Evolutionary conservation across 2,329 filamentous ascomycete species (phyloP), one percentile per base, ranked within the genome.

Genomic region (Pleochaeta shiraiana): DNA sequence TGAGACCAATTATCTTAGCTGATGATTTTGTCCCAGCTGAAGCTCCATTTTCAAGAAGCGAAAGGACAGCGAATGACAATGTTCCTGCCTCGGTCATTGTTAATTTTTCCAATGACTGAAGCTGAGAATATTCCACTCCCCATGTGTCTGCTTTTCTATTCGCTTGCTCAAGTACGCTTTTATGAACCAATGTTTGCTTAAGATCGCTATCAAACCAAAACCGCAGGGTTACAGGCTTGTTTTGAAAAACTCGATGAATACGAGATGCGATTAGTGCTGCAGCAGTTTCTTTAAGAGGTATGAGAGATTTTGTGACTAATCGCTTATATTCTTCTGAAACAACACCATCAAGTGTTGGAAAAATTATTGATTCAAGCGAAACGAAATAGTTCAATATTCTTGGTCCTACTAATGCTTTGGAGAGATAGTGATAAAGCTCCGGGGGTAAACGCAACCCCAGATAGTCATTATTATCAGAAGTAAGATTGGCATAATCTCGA

Each of bases 351-450:
- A 95, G 78, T 4, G 92, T 93, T n/a, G 92, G 86, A 63, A 84
- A 80, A 63, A 96, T 81, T 33, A 87, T 76, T 65, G 95, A 82
- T 72, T 92, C 85, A 68, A 86, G 84, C 64, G 89, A 86, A 4
- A 88, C 87, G 69, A 95, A 83, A 81, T 85, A 92, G 73, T 87
- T 88, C 14, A 95, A 80, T 43, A 95, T 79, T 60, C 88, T 83
- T 28, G 90, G 80, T 31, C 88, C 84, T 68, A 97, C 83, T 53
- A 96, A 77, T 37, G 90, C 93, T 63, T 82, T 85, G 65, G 90
- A 90, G 62, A 96, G 79, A 73, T 97, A 97, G 74, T 90, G 87
- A 73, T 92, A 91, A 21, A 97, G 79, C 74, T 98, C 93, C 47
- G 90, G 84, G 0, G 93, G 90, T 4, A 98, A 79, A 66, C 91